Evolutionary conservation across 805 yeast genomes (phyloP), one percentile per base, ranked within the genome.

Genomic region (Wickerhamomyces alni): DNA sequence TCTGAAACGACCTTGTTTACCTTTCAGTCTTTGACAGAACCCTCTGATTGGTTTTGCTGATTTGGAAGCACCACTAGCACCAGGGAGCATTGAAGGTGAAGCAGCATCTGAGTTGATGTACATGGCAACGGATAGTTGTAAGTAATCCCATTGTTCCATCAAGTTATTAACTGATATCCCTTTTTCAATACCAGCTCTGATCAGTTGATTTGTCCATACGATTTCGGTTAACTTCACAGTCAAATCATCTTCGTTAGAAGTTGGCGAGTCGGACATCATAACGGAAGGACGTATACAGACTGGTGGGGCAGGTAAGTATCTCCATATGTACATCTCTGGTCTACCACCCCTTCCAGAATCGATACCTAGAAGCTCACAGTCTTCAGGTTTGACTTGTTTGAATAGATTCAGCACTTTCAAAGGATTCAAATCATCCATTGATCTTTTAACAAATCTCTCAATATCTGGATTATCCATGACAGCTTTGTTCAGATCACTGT

Each of bases 61-160:
- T 45, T 76, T 66, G 16, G 68, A 51, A 21, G 73, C 68, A 33
- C 73, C 74, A 46, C 69, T 67, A 4, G 77, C 75, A 21, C 85
- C 83, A 3, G 96, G 95, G 46, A 80, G 59, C 60, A 80, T 71
- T 5, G 88, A 79, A 12, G 89, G 88, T 40, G 82, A 79, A 13
- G 89, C 93, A 24, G 95, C 83, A 63, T 93, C 99, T 1, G 96
- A 87, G 61, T 93, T 93, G 54, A 93, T 93, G 60, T 93, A 93
- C 87, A 93, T 86, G 17, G 99, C 99, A 35, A 93, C 89, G 1
- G 96, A 85, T 38, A 93, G 70, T 63, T 93, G 99, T 48, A 93
- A 66, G 58, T 87, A 93, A 57, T 93, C 99, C 99, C 99, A 93
- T 57, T 93, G 99, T 57, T 91, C 98, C 96, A 93, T 89, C 63